These are phyloP conservation scores for Scedosporium boydii DNA, from an alignment of 2,329 filamentous ascomycete genomes.

Conservation along the genomic window DNA sequence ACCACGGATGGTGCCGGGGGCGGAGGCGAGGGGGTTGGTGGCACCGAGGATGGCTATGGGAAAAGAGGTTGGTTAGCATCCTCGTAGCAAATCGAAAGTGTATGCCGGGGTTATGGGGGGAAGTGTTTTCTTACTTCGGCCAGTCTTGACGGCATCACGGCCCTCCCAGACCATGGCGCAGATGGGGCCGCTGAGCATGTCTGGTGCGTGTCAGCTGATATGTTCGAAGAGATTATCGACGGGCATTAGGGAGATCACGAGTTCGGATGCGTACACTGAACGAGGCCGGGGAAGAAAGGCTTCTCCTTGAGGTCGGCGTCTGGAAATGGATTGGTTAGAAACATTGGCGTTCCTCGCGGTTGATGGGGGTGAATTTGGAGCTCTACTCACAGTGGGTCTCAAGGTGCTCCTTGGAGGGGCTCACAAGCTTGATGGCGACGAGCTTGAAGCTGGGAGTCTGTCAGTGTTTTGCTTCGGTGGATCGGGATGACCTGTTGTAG, in stretches of 20 bases:
- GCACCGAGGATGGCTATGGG: conserved; percentile 76
- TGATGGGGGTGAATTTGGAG: not conserved
- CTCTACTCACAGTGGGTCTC: conserved; percentile 77
- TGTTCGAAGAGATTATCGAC: not conserved
- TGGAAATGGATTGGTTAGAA: conserved; percentile 17
- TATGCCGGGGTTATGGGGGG: not conserved
- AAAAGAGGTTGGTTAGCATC: conserved; percentile 8
- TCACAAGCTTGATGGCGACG: conserved; percentile 89
- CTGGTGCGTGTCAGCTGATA: conserved; percentile 33
- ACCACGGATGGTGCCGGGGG: conserved; percentile 96
- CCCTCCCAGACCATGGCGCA: conserved; percentile 99
- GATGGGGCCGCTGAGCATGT: conserved; percentile 96
- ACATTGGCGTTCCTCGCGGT: not conserved
- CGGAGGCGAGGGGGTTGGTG: conserved; percentile 94
- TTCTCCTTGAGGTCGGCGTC: conserved; percentile 84
- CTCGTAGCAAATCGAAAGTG: not conserved
- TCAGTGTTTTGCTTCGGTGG: not conserved
- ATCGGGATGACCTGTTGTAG: not conserved
- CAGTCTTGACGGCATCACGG: conserved; percentile 97
- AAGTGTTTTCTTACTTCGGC: conserved; percentile 54
- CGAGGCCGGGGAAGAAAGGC: conserved; percentile 93
- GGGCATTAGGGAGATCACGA: not conserved
- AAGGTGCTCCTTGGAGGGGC: conserved; percentile 86
- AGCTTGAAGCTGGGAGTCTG: conserved; percentile 80
- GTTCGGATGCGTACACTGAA: conserved; percentile 60